phyloP scores from a whole-genome alignment of 306 rosid species.

The Begonia fuchsioides region DNA sequence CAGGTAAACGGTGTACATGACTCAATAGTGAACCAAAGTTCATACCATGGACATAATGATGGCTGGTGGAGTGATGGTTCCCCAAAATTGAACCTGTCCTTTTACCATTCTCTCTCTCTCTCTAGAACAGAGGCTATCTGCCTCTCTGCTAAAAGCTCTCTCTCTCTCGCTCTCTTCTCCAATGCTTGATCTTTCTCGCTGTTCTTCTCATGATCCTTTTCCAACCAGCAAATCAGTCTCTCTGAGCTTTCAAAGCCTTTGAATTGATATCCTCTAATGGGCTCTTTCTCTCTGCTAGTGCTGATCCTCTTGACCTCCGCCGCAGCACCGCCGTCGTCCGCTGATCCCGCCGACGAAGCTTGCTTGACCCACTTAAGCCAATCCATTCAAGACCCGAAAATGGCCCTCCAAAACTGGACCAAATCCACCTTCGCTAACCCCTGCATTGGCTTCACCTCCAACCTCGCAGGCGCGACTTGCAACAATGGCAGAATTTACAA shows the following conservation, averaged over 20 bases:
- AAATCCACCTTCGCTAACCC: constrained; percentile 51
- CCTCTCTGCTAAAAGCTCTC: too few relatives aligned
- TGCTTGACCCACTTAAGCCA: constrained; percentile 54
- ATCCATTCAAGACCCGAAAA: constrained; percentile 47
- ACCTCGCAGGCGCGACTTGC: constrained; percentile 70
- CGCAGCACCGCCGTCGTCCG: constrained; percentile 14
- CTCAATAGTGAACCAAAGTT: too few relatives aligned
- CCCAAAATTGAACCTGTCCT: background rate
- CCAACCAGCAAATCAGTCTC: background rate
- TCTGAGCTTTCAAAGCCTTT: background rate
- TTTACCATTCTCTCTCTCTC: background rate
- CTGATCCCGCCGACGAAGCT: constrained; percentile 86
- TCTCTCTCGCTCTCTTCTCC: background rate
- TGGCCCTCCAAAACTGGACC: constrained; percentile 55
- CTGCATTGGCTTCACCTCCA: constrained; percentile 67
- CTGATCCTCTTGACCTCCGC: constrained; percentile 12
- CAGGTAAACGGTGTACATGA: too few relatives aligned
- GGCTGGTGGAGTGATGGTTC: background rate
- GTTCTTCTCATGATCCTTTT: background rate
- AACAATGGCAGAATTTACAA: constrained; percentile 86
- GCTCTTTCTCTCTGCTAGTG: constrained; percentile 22
- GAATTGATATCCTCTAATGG: constrained; percentile 17
- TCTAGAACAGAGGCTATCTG: too few relatives aligned
- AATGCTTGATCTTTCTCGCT: background rate
- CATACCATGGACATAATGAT: too few relatives aligned